phyloP scores from a whole-genome alignment of 768 basidiomycete genomes.

The Podaxis sp. region DNA sequence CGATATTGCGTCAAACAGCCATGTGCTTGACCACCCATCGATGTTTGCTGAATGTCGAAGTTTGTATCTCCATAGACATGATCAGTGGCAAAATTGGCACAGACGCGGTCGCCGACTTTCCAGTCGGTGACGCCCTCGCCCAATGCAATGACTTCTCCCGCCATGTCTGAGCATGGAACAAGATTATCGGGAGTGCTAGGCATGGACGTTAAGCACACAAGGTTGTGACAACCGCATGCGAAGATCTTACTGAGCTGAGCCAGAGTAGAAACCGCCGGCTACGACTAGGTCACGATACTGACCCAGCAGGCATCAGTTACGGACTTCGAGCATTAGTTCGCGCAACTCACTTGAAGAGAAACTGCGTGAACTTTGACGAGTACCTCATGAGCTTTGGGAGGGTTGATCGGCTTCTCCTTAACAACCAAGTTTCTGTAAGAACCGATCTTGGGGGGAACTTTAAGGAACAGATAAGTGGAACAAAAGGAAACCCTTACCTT shows the following conservation, averaged over 20 bases:
- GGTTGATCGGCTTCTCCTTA: constrained; percentile 21
- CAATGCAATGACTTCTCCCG: constrained; percentile 51
- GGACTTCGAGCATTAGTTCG: neutral
- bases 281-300: constrained; percentile 50
- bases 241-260: constrained; percentile 17
- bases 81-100: constrained; percentile 45
- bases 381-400: constrained; percentile 42
- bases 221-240: neutral
- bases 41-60: constrained; percentile 26
- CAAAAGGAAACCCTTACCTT: neutral
- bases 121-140: constrained; percentile 40
- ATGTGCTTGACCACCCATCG: constrained; percentile 42
- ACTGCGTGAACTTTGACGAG: constrained; percentile 53
- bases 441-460: constrained; percentile 13
- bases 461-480: neutral
- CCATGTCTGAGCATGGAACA: constrained; percentile 46
- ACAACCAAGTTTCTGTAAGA: constrained; percentile 19
- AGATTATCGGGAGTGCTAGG: constrained; percentile 19
- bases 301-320: neutral
- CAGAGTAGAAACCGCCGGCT: constrained; percentile 32
- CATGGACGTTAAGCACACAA: neutral
- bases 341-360: constrained; percentile 41
- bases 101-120: constrained; percentile 54
- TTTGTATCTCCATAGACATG: constrained; percentile 42
- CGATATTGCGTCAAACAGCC: constrained; percentile 54